Conservation (phyloP, 768 basidiomycete species). For the Cystofilobasidium capitatum region DNA sequence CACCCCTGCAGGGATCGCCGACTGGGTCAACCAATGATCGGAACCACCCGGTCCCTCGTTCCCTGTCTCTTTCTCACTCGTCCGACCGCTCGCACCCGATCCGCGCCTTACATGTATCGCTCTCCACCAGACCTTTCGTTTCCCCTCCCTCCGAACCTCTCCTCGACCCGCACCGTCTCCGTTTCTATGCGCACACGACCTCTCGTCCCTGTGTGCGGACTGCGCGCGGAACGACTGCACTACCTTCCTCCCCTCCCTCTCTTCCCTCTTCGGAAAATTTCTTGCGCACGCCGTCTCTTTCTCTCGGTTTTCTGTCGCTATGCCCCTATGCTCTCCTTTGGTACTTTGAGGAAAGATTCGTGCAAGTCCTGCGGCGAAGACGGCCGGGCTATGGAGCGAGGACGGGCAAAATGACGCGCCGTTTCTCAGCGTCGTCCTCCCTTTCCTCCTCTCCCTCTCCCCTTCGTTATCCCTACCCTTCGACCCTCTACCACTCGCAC, state of each 20-base stretch:
- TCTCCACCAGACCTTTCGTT: no score
- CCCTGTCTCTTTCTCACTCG: background rate
- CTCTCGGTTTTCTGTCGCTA: background rate
- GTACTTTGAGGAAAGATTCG: no score
- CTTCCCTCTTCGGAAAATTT: background rate
- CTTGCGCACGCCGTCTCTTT: background rate
- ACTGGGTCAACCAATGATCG: constrained; percentile 6
- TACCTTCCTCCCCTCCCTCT: no score
- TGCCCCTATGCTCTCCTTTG: background rate
- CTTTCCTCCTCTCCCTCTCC: background rate
- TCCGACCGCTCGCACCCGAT: no score
- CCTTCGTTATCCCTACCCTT: background rate
- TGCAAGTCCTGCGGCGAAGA: no score
- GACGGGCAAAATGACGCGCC: no score
- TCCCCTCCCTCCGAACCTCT: no score
- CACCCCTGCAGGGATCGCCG: constrained; percentile 5
- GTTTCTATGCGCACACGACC: no score
- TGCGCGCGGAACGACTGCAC: no score
- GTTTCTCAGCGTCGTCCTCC: background rate
- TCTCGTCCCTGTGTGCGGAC: no score
- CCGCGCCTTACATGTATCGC: background rate
- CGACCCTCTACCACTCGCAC: background rate
- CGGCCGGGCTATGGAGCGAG: no score
- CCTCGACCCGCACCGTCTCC: no score
- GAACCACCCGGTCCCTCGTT: background rate